Conservation (phyloP, 805 yeast species). For the Blastobotrys mokoenaii region DNA sequence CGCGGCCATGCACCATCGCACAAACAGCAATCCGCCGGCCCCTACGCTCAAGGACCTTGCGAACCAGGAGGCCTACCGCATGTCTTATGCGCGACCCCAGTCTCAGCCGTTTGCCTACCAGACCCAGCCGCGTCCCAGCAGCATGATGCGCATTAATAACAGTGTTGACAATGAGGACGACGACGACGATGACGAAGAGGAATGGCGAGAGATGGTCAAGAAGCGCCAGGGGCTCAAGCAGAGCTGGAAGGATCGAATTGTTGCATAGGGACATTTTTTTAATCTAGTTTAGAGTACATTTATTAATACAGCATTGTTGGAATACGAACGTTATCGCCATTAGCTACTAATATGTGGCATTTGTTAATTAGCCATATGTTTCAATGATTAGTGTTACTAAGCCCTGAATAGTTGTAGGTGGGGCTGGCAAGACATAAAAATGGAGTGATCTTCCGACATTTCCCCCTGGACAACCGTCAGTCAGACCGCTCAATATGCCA, state of each 20-base stretch:
- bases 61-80: conserved; percentile 1
- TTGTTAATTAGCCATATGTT: no score
- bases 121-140: conserved; percentile 1
- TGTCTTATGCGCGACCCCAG: neutral
- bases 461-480: no score
- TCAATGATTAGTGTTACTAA: no score
- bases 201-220: conserved; percentile 20
- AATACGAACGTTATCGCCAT: no score
- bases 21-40: neutral
- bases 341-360: no score
- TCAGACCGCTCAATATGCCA: no score
- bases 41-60: conserved; percentile 3
- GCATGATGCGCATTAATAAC: neutral
- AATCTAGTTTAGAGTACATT: neutral
- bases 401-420: no score
- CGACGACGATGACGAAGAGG: conserved; percentile 20
- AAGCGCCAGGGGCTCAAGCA: conserved; percentile 18
- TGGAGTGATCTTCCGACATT: no score
- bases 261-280: neutral
- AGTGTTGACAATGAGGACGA: conserved; percentile 17
- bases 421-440: no score
- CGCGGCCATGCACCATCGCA: neutral
- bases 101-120: conserved; percentile 2
- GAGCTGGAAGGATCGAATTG: conserved; percentile 15
- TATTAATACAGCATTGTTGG: neutral